Evolutionary conservation across 2,329 filamentous ascomycete genomes (phyloP).

Genomic region (Epichloe hybrida): DNA sequence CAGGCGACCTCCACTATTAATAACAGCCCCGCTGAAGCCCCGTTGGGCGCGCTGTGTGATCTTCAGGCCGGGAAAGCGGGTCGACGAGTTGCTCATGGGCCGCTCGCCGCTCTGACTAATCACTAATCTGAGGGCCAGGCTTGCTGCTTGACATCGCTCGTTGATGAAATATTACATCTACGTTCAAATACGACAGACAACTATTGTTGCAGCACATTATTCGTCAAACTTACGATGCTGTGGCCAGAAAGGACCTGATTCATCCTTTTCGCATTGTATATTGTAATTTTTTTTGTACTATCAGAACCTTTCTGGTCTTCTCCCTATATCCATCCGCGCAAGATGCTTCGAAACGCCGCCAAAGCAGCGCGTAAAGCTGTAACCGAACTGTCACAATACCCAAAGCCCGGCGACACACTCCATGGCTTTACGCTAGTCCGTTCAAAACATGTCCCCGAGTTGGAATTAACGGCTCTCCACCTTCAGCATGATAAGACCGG

Average conservation of each 20-base stretch:
- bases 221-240: neutral
- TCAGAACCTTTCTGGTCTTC: neutral
- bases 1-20: too few relatives aligned
- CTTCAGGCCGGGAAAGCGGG: too few relatives aligned
- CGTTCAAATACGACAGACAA: too few relatives aligned
- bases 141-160: too few relatives aligned
- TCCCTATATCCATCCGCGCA: slow-evolving; percentile 5
- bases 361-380: slow-evolving; percentile 48
- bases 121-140: too few relatives aligned
- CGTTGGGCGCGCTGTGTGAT: too few relatives aligned
- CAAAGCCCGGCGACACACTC: slow-evolving; percentile 69
- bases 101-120: too few relatives aligned
- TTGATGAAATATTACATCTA: neutral
- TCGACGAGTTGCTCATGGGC: too few relatives aligned
- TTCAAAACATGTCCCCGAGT: slow-evolving; percentile 83
- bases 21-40: too few relatives aligned
- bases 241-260: neutral
- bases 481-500: slow-evolving; percentile 90
- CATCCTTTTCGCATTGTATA: neutral
- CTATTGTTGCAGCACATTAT: neutral
- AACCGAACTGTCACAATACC: slow-evolving; percentile 62
- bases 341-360: slow-evolving; percentile 40
- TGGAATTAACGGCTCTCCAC: slow-evolving; percentile 82
- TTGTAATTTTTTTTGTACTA: neutral
- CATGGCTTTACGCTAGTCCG: slow-evolving; percentile 88